Conservation (phyloP, 345 rosid genomes). For the Salix brachista region DNA sequence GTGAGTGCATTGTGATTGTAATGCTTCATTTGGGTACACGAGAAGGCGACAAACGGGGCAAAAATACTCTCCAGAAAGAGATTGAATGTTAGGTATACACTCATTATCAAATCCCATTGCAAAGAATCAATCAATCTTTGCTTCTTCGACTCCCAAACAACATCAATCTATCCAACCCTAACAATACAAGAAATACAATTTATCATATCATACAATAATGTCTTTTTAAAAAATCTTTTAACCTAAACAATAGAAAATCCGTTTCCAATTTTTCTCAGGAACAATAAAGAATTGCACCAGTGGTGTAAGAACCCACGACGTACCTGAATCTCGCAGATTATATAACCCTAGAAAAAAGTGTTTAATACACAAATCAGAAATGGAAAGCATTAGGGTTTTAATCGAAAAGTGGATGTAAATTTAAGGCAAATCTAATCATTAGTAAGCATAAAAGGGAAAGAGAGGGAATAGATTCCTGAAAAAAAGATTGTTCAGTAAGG, state of each 20-base stretch:
- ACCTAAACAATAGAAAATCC: no score
- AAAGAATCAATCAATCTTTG: not conserved
- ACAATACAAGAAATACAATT: not conserved
- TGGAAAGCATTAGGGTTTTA: not conserved
- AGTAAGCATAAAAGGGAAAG: not conserved
- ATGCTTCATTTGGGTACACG: conserved; percentile 74
- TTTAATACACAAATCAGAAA: not conserved
- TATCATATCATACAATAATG: not conserved
- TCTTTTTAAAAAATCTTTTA: not conserved
- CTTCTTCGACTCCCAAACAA: not conserved
- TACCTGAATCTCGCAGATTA: not conserved
- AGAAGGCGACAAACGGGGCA: conserved; percentile 77
- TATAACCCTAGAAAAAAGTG: not conserved
- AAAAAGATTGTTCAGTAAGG: not conserved
- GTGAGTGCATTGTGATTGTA: conserved; percentile 81
- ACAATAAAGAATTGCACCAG: not conserved
- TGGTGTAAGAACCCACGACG: not conserved
- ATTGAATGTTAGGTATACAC: conserved; percentile 64
- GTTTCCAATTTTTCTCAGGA: no score
- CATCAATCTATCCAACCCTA: not conserved
- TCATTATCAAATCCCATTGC: conserved; percentile 76
- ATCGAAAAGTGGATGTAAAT: not conserved
- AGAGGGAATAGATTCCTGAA: not conserved
- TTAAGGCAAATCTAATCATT: not conserved
- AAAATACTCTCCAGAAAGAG: conserved; percentile 68